Conservation (phyloP, 257 asterid species). For the Nicotiana undulata region DNA sequence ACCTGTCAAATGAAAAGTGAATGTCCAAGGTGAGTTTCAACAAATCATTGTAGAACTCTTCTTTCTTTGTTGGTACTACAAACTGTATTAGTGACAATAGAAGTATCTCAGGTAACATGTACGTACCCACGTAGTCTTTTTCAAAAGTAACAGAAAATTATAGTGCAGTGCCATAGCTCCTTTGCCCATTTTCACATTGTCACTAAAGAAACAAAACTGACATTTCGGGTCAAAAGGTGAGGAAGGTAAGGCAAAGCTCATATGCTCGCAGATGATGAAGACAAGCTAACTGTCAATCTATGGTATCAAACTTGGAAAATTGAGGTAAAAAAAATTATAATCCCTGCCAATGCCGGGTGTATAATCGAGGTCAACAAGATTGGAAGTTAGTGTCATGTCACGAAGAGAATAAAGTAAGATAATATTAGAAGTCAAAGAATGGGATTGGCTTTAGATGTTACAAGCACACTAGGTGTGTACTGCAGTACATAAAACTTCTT, state of each 20-base stretch:
- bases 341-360: background rate
- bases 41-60: no score
- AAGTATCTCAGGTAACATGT: no score
- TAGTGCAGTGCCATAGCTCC: no score
- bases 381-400: background rate
- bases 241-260: background rate
- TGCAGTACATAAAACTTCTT: background rate
- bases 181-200: background rate
- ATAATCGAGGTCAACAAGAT: background rate
- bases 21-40: no score
- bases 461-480: background rate
- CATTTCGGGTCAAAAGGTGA: constrained; percentile 3
- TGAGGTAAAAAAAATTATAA: background rate
- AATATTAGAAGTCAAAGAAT: background rate
- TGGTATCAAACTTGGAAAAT: background rate
- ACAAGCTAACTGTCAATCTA: background rate
- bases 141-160: no score
- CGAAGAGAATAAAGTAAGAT: background rate
- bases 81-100: no score
- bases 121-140: no score
- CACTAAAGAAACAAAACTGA: background rate
- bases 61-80: no score
- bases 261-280: background rate
- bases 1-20: no score
- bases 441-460: background rate